Evolutionary conservation across 2,329 filamentous ascomycete genomes (phyloP).

Genomic region (Albifimbria verrucaria): DNA sequence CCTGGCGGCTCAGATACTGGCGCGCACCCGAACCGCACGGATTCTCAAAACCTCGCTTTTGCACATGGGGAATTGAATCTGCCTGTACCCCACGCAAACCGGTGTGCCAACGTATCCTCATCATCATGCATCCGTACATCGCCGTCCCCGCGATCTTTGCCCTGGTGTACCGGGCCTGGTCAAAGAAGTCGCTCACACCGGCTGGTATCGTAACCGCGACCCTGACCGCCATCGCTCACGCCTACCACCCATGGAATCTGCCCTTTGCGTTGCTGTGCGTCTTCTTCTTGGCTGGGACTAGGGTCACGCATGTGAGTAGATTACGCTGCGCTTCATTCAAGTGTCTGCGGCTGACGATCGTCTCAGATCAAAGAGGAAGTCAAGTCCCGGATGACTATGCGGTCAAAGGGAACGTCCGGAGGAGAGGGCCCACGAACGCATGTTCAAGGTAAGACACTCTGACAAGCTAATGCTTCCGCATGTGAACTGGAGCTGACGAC

Average conservation of each 20-base stretch:
- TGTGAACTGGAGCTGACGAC: conserved; percentile 3
- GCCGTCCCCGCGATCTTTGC: conserved; percentile 56
- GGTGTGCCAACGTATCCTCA: not conserved
- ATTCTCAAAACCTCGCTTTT: too few species aligned
- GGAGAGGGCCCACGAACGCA: conserved; percentile 82
- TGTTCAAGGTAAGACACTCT: conserved; percentile 59
- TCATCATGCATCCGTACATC: conserved; percentile 53
- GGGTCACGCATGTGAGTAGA: conserved; percentile 69
- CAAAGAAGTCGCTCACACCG: conserved; percentile 74
- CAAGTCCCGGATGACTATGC: conserved; percentile 78
- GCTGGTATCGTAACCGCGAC: conserved; percentile 69
- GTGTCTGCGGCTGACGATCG: conserved; percentile 10
- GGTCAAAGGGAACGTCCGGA: conserved; percentile 67
- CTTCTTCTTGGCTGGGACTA: conserved; percentile 84
- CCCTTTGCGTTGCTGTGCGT: conserved; percentile 80
- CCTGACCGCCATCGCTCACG: conserved; percentile 74
- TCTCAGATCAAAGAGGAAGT: conserved; percentile 79
- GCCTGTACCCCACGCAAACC: too few species aligned
- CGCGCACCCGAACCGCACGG: too few species aligned
- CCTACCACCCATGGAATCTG: conserved; percentile 89
- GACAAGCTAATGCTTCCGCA: not conserved
- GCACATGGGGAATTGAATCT: too few species aligned
- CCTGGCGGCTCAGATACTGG: too few species aligned
- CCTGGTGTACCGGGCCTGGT: conserved; percentile 65
- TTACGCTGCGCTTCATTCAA: not conserved